phyloP scores from a whole-genome alignment of 495 filamentous ascomycete genomes.

The Daldinia childiae region DNA sequence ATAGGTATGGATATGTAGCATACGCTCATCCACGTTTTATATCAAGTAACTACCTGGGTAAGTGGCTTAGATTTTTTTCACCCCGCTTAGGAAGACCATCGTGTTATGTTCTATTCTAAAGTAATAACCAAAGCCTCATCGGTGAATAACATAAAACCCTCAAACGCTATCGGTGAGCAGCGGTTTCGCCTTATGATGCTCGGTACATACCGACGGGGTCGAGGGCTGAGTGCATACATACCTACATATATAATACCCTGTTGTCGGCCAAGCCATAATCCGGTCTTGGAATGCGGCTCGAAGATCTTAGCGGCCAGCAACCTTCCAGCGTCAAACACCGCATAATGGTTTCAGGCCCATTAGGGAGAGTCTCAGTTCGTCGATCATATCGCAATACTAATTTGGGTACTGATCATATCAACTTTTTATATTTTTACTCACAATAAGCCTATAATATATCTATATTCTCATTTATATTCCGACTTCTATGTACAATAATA shows the following conservation, averaged over 20 bases:
- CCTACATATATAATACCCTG: slow-evolving; percentile 13
- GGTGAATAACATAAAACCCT: not conserved
- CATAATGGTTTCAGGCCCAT: slow-evolving; percentile 48
- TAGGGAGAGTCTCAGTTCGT: slow-evolving; percentile 49
- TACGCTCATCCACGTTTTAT: too few species aligned
- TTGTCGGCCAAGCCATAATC: slow-evolving; percentile 45
- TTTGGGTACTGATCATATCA: slow-evolving; percentile 36
- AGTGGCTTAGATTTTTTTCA: too few species aligned
- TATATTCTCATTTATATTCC: not conserved
- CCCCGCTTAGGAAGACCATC: not conserved
- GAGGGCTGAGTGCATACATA: slow-evolving; percentile 11
- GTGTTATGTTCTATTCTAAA: not conserved
- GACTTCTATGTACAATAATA: not conserved
- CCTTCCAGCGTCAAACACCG: slow-evolving; percentile 38
- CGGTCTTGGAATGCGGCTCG: slow-evolving; percentile 46
- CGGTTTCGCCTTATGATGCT: slow-evolving; percentile 22
- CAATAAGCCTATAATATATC: not conserved
- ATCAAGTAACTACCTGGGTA: too few species aligned
- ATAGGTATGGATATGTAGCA: too few species aligned
- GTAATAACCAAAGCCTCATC: too few species aligned
- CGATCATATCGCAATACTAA: slow-evolving; percentile 7
- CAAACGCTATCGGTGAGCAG: not conserved
- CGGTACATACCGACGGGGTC: slow-evolving; percentile 39
- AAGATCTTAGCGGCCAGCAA: slow-evolving; percentile 27
- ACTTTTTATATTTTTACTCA: slow-evolving; percentile 8